These are phyloP conservation scores for Actinomucor elegans DNA, from an alignment of 371 early-diverging fungal genomes.

Conservation along the genomic window DNA sequence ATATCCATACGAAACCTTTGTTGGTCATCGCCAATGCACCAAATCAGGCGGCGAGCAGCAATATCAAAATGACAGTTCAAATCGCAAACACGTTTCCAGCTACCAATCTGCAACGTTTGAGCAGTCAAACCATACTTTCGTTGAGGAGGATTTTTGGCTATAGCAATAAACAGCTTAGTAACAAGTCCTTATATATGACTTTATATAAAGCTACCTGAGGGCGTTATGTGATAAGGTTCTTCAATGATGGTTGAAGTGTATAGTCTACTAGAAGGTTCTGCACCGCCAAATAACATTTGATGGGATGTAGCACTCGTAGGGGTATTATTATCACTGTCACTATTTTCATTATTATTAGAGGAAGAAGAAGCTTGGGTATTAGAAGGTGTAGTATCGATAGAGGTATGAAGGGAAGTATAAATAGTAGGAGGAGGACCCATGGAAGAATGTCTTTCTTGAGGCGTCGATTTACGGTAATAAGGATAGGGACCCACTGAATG, in stretches of 20 bases:
- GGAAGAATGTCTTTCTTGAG: slow-evolving; percentile 23
- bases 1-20: slow-evolving; percentile 64
- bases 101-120: slow-evolving; percentile 66
- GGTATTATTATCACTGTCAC: background rate
- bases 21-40: slow-evolving; percentile 61
- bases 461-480: slow-evolving; percentile 16
- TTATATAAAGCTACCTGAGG: background rate
- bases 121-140: slow-evolving; percentile 22
- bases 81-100: slow-evolving; percentile 70
- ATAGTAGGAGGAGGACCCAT: slow-evolving; percentile 17
- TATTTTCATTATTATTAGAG: no score
- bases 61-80: slow-evolving; percentile 58
- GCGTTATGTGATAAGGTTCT: slow-evolving; percentile 7
- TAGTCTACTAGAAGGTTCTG: background rate
- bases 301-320: background rate
- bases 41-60: slow-evolving; percentile 48
- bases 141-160: background rate
- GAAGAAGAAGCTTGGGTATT: background rate
- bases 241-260: slow-evolving; percentile 12
- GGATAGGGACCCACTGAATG: slow-evolving; percentile 45
- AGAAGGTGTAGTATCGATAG: background rate
- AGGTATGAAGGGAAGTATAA: no score
- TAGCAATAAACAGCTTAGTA: background rate
- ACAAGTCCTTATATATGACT: background rate
- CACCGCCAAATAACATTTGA: background rate